A percentile compares a stretch with the other conserved stretches of the same genome.
phyloP scores from a whole-genome alignment of 306 rosid species.

The Herpetospermum pedunculosum region DNA sequence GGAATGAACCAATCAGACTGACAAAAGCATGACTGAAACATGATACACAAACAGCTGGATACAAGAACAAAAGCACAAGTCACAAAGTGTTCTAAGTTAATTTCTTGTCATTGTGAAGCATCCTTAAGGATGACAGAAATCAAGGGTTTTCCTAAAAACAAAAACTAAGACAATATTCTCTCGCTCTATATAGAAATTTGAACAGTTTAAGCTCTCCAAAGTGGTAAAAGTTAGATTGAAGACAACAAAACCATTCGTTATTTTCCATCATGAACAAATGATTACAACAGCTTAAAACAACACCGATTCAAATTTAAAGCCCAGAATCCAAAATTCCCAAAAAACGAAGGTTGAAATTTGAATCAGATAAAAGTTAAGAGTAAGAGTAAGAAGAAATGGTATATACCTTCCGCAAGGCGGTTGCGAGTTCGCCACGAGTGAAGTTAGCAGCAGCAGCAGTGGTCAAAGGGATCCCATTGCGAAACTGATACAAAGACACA shows the following conservation, averaged over 20 bases:
- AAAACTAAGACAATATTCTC: not conserved
- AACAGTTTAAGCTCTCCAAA: not conserved
- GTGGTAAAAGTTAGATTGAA: not conserved
- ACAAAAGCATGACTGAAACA: not conserved
- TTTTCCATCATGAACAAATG: not conserved
- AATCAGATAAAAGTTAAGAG: not conserved
- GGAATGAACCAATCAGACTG: not conserved
- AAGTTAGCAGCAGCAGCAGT: slow-evolving; percentile 76
- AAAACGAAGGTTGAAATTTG: not conserved
- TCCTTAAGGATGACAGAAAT: not conserved
- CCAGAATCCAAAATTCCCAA: not conserved
- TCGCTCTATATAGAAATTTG: not conserved
- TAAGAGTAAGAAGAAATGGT: not conserved
- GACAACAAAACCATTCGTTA: not conserved
- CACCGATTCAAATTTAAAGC: not conserved
- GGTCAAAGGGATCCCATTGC: slow-evolving; percentile 66
- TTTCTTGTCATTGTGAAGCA: not conserved
- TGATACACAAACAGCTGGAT: not conserved
- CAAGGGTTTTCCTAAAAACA: not conserved
- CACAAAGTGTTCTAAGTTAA: not conserved
- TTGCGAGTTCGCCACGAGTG: slow-evolving; percentile 72
- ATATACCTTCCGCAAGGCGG: slow-evolving; percentile 66
- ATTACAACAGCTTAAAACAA: not conserved
- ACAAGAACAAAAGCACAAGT: not conserved
- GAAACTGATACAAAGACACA: slow-evolving; percentile 63